Conservation (phyloP, 306 rosid species). For the Vigna nakashimae region DNA sequence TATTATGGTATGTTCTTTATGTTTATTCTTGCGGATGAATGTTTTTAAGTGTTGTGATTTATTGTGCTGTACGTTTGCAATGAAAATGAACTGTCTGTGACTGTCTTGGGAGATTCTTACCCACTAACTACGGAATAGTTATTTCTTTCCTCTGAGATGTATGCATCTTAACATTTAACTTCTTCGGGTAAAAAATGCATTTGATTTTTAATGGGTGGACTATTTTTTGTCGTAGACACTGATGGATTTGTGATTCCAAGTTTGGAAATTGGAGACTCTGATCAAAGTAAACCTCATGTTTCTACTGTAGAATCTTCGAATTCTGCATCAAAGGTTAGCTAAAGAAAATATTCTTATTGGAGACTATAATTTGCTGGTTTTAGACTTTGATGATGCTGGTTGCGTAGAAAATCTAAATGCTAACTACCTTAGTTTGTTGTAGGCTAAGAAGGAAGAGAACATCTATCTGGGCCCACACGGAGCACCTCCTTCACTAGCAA, state of each 20-base stretch:
- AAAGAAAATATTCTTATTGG: not conserved
- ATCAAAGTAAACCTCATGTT: constrained; percentile 53
- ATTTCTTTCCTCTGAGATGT: constrained; percentile 10
- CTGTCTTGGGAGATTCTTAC: not conserved
- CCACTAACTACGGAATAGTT: not conserved
- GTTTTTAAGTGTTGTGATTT: not conserved
- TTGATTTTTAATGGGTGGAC: constrained; percentile 23
- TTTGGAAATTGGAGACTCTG: constrained; percentile 72
- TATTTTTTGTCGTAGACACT: constrained; percentile 63
- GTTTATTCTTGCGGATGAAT: not conserved
- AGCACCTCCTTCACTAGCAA: constrained; percentile 85
- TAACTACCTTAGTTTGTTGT: constrained; percentile 37
- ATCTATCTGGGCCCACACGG: constrained; percentile 97
- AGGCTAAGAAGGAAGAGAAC: constrained; percentile 75
- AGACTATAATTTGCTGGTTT: not conserved
- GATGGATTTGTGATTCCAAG: constrained; percentile 98
- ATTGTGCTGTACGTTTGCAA: not conserved
- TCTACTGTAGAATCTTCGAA: constrained; percentile 62
- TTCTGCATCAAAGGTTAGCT: constrained; percentile 71
- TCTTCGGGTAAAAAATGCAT: not conserved
- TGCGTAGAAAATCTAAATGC: not conserved
- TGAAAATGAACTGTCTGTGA: not conserved
- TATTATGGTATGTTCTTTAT: not conserved
- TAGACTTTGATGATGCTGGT: constrained; percentile 17
- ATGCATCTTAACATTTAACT: not conserved